Evolutionary conservation across 2,329 filamentous ascomycete genomes (phyloP).

Genomic region (Colletotrichum sp.): DNA sequence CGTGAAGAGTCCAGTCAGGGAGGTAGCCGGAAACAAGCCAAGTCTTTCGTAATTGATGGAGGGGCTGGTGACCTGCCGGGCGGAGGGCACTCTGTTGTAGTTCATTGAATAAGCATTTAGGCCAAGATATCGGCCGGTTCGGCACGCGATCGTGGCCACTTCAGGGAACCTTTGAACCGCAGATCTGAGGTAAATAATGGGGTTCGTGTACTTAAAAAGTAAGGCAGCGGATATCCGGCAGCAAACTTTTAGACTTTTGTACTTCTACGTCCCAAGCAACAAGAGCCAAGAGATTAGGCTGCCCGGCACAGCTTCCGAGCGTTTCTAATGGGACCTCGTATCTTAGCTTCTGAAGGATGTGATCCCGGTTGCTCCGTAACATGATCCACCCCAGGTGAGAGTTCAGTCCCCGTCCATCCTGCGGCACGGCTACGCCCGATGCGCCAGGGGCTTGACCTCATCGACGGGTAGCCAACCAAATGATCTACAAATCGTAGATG

Average conservation of each 20-base stretch:
- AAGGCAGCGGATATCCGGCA: neutral
- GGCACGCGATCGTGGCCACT: neutral
- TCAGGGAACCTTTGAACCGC: neutral
- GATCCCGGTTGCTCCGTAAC: neutral
- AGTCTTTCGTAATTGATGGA: neutral
- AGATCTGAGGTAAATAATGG: neutral
- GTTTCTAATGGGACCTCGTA: neutral
- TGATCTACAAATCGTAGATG: too few relatives aligned
- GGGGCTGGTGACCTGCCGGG: neutral
- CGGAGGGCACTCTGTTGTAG: neutral
- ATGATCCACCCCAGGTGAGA: neutral
- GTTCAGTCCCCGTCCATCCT: too few relatives aligned
- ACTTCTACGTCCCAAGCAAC: neutral
- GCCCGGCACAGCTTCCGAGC: neutral
- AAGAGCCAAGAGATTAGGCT: neutral
- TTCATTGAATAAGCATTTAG: neutral
- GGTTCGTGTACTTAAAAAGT: neutral
- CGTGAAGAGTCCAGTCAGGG: neutral
- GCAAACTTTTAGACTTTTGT: neutral
- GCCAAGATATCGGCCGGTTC: neutral
- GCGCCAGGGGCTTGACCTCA: rapidly evolving
- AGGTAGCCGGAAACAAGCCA: neutral
- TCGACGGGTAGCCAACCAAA: neutral
- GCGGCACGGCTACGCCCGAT: neutral
- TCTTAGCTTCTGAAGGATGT: neutral